Evolutionary conservation across 768 basidiomycete genomes (phyloP).

Genomic region (Lactarius hengduanensis): DNA sequence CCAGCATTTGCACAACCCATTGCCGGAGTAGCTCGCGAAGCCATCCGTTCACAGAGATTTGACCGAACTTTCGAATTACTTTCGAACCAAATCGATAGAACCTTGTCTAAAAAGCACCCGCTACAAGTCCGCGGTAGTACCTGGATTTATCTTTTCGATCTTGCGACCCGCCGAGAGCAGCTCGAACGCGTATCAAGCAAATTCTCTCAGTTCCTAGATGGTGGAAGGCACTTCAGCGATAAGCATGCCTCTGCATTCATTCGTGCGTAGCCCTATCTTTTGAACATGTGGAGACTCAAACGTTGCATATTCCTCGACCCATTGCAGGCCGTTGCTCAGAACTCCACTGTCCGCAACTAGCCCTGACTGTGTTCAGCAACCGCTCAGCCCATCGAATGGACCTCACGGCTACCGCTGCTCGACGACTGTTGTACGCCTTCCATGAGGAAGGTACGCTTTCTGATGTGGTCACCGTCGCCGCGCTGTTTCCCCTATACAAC

Average conservation of each 20-base stretch:
- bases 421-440: conserved; percentile 56
- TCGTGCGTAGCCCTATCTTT: conserved; percentile 16
- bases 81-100: conserved; percentile 15
- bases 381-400: conserved; percentile 59
- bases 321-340: conserved; percentile 59
- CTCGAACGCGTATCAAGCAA: conserved; percentile 16
- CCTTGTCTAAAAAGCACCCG: neutral
- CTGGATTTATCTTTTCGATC: conserved; percentile 28
- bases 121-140: conserved; percentile 22
- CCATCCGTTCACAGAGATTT: conserved; percentile 17
- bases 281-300: neutral
- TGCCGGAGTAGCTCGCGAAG: neutral
- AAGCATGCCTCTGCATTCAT: conserved; percentile 22
- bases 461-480: conserved; percentile 48
- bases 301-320: neutral
- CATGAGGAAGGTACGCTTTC: conserved; percentile 48
- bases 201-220: conserved; percentile 24
- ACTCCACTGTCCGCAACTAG: conserved; percentile 53
- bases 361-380: conserved; percentile 59
- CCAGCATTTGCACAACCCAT: neutral
- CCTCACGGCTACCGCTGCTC: conserved; percentile 50
- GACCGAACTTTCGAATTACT: conserved; percentile 14
- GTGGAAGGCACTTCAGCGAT: conserved; percentile 18
- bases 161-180: conserved; percentile 22
- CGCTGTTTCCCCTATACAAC: conserved; percentile 54